phyloP scores from a whole-genome alignment of 805 yeast species.

The Metschnikowia peoriensis region DNA sequence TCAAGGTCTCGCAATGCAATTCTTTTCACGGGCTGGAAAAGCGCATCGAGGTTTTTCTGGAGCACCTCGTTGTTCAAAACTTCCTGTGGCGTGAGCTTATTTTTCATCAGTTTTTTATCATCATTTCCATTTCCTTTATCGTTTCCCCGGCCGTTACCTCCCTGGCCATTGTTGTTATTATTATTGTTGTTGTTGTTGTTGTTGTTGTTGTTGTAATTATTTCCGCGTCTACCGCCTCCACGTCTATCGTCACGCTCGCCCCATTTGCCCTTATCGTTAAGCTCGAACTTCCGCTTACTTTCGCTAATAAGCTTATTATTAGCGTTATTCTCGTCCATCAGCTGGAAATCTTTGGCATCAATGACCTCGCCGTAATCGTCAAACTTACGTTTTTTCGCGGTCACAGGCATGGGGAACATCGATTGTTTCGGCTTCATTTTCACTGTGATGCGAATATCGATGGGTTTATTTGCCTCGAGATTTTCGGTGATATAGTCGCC shows the following conservation, averaged over 20 bases:
- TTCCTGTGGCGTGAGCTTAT: conserved; percentile 43
- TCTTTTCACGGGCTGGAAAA: conserved; percentile 51
- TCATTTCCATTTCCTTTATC: conserved; percentile 12
- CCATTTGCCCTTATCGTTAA: conserved; percentile 30
- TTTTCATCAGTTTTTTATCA: conserved; percentile 15
- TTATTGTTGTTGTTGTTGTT: not conserved
- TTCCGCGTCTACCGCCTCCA: conserved; percentile 13
- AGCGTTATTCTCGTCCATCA: conserved; percentile 47
- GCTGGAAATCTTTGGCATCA: conserved; percentile 60
- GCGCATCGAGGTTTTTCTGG: conserved; percentile 45
- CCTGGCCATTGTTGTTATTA: not conserved
- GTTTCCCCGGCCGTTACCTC: conserved; percentile 11
- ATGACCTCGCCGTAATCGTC: conserved; percentile 90
- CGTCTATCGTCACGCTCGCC: conserved; percentile 19
- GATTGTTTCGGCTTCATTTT: conserved; percentile 50
- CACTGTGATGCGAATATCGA: conserved; percentile 50
- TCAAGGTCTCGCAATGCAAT: conserved; percentile 23
- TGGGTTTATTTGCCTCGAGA: conserved; percentile 44
- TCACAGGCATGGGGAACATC: conserved; percentile 73
- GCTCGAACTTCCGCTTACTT: conserved; percentile 38
- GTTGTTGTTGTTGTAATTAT: conserved; percentile 3
- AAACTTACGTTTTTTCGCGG: conserved; percentile 48
- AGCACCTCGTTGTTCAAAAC: conserved; percentile 39
- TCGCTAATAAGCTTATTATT: conserved; percentile 36
- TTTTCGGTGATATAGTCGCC: conserved; percentile 37